Conservation (phyloP, 306 rosid species). For the Gleditsia sinensis region DNA sequence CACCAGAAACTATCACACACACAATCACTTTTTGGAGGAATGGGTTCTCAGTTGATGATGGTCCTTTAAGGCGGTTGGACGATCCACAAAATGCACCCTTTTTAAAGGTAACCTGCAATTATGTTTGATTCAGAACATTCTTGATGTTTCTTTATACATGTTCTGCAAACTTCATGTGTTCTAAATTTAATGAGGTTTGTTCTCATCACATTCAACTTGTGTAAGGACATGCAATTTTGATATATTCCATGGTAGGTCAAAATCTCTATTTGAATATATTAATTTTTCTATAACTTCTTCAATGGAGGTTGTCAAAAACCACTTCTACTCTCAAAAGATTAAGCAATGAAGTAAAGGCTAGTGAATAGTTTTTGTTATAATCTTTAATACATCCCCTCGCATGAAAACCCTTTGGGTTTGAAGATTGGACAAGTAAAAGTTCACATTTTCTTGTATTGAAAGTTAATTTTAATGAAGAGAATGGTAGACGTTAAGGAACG, state of each 20-base stretch:
- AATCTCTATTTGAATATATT: neutral
- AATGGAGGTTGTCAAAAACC: too few species aligned
- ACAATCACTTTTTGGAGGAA: constrained; percentile 84
- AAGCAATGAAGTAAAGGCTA: too few species aligned
- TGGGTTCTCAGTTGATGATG: constrained; percentile 76
- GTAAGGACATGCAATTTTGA: too few species aligned
- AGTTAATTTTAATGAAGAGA: too few species aligned
- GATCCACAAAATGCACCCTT: constrained; percentile 83
- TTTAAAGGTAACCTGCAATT: constrained; percentile 60
- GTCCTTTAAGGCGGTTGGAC: constrained; percentile 67
- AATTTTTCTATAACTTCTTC: neutral
- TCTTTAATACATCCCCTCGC: too few species aligned
- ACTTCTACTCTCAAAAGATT: too few species aligned
- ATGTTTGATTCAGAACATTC: neutral
- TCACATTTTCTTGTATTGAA: too few species aligned
- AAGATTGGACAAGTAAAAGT: too few species aligned
- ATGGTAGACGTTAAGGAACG: too few species aligned
- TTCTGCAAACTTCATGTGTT: neutral
- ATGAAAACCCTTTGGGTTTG: too few species aligned
- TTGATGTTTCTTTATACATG: neutral
- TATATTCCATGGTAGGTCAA: neutral
- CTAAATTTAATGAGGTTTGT: neutral
- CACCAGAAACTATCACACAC: constrained; percentile 44
- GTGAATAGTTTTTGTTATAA: too few species aligned
- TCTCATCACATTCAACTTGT: neutral